Conservation (phyloP, 2,329 filamentous ascomycete species). For the Catunica adiposa region DNA sequence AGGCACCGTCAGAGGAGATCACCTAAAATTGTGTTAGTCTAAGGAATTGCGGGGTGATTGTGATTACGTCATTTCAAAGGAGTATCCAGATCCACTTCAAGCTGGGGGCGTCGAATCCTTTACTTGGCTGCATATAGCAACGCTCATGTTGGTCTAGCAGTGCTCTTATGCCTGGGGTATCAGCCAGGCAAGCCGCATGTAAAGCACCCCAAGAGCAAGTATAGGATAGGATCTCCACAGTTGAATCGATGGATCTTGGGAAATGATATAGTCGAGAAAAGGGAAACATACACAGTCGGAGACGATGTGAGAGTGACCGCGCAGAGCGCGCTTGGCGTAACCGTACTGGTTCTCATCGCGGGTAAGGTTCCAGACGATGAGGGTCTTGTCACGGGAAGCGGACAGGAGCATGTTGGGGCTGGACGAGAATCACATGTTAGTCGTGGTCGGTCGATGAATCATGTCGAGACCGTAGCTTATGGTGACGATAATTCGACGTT, state of each 20-base stretch:
- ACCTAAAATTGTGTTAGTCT: constrained; percentile 39
- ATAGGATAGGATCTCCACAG: no score
- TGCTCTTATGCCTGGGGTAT: no score
- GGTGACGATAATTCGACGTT: neutral
- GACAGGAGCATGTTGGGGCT: constrained; percentile 99
- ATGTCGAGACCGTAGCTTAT: neutral
- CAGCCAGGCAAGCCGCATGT: no score
- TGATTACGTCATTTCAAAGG: neutral
- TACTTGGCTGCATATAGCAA: neutral
- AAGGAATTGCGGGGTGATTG: no score
- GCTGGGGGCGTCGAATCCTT: neutral
- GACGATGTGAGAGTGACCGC: constrained; percentile 99
- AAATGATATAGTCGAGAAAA: neutral
- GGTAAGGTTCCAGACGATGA: constrained; percentile 99
- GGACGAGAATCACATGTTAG: constrained; percentile 15
- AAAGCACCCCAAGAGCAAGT: no score
- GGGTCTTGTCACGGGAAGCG: constrained; percentile 89
- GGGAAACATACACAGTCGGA: constrained; percentile 85
- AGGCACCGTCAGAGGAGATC: constrained; percentile 98
- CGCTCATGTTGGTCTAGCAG: no score
- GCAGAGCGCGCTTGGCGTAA: constrained; percentile 96
- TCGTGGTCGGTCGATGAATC: neutral
- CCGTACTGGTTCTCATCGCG: constrained; percentile 96
- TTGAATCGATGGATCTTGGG: neutral
- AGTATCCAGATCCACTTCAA: neutral